Percentiles rank a stretch among this genome's conserved stretches.
Evolutionary conservation across 2,329 filamentous ascomycete species (phyloP).

Genomic region (Colletotrichum sp.): DNA sequence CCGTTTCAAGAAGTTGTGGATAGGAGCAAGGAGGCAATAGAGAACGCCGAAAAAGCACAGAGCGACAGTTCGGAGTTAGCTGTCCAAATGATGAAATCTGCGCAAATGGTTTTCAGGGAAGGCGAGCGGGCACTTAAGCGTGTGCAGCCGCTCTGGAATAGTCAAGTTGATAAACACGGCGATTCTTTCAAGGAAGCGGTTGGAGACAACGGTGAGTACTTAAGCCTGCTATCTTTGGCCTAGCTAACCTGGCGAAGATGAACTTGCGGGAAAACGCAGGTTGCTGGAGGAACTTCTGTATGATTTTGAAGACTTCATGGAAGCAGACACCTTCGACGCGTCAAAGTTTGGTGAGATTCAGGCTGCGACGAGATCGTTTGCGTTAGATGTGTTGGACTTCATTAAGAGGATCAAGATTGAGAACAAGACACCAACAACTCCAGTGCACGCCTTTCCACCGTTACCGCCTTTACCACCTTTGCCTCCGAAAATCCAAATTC

Average conservation of each 20-base stretch:
- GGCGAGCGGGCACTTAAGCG: conserved; percentile 41
- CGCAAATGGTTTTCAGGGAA: conserved; percentile 37
- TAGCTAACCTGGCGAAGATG: conserved; percentile 22
- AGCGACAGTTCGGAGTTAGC: conserved; percentile 26
- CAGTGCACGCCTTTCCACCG: conserved; percentile 8
- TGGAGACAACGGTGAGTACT: conserved; percentile 35
- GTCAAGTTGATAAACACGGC: conserved; percentile 39
- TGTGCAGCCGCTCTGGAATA: conserved; percentile 42
- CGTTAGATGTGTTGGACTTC: conserved; percentile 42
- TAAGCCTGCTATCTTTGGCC: background rate
- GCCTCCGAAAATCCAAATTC: background rate
- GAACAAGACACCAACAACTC: background rate
- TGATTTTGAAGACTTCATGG: conserved; percentile 48
- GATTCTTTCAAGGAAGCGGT: conserved; percentile 40
- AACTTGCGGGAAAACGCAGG: conserved; percentile 32
- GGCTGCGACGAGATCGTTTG: conserved; percentile 42
- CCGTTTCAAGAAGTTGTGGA: conserved; percentile 46
- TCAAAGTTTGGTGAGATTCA: conserved; percentile 41
- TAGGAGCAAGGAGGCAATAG: conserved; percentile 39
- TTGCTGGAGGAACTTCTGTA: conserved; percentile 45
- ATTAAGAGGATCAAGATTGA: conserved; percentile 31
- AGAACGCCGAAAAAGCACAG: conserved; percentile 33
- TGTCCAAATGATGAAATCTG: conserved; percentile 36
- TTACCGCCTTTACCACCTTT: conserved; percentile 11
- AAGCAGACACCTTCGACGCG: conserved; percentile 39